Base-by-base conservation (phyloP, 805 yeast genomes). In the Wickerhamiella siamensis region DNA sequence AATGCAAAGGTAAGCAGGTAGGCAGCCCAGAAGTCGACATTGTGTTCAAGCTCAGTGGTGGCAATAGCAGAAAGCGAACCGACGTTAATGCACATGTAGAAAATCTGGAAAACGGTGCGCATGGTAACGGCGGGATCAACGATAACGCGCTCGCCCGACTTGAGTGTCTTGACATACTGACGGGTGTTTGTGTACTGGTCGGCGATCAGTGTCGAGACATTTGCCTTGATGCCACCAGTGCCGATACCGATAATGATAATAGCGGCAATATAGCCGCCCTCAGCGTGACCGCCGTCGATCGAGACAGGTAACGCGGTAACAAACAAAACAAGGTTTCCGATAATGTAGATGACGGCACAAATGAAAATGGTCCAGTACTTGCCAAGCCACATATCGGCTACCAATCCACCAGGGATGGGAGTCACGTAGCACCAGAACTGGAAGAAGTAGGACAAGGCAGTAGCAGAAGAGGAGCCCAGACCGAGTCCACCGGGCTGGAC, bases 401-500 rank as follows among this genome's bases (percentile, higher is more conserved):
- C 51, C 60, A 75, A 72, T 42, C 84, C 91, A 51, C 86, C 87
- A 43, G 77, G 66, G 41, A 82, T 66, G 24, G 94, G 94, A 35
- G 88, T 79, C 37, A 80, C 67, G 58, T 81, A 82, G 56, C 86
- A 78, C 81, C 86, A 78, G 57, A 82, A 82, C 56, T 79, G 83
- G 68, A 80, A 75, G 53, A 80, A 74, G 57, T 79, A 75, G 15
- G 82, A 71, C 47, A 81, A 66, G 26, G 81, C 86, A 31, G 81
- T 75, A 22, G 91, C 83, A 48, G 75, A 73, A 44, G 67, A 67
- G 43, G 71, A 64, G 42, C 78, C 76, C 51, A 78, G 65, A 38
- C 70, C 69, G 46, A 82, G 66, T 9, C 77, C 74, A 59, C 84
- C 70, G 54, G 70, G 50, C 53, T 61, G 57, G 58, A 68, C 39